Base-by-base conservation (phyloP, 1,284 basidiomycete genomes). In the Apiotrichum akiyoshidainum region DNA sequence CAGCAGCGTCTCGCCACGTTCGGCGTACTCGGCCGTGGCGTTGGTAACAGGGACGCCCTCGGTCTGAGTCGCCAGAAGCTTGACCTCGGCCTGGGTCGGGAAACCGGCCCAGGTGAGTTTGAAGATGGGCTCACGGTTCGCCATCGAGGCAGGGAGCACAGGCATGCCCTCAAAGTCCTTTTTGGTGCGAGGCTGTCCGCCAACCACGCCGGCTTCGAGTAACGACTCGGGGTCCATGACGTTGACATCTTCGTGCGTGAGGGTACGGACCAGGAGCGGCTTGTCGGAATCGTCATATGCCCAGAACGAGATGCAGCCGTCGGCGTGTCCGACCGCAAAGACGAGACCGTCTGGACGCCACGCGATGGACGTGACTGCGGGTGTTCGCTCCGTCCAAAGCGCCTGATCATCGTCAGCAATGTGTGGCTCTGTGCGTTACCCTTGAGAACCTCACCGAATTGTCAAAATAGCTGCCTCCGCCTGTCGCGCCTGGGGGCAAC, bases 281-380 rank as follows among this genome's bases (percentile, higher is more conserved):
- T 86, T 85, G 63, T 89, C 86, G 65, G 88, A 84, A 63, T 95
- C 90, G 46, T 88, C 86, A 6, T 88, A 80, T 1, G 87, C 86
- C 89, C 92, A 95, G 74, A 95, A 91, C 5, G 88, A 85, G 48
- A 97, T 83, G 51, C 85, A 87, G 11, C 92, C 92, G 74, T 97
- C 92, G n/a, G 84, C 82, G 72, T 95, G 85, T 8, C 78, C 78
- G 17, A 77, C 77, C 13, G 75, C 81, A 59, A 82, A 81, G 17
- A 79, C 73, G 11, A 78, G 72, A 1, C 82, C 83, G 58, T 83
- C 82, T 0, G 81, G 80, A 26, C 81, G 45, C 91, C 92, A 79
- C 80, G 83, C 54, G 81, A 95, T 72, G 33, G 85, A 84, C 1
- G 89, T 92, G 3, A 90, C 88, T 2, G 83, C 79, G 0, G 87